These are phyloP conservation scores for Achaetomium macrosporum DNA, from an alignment of 2,329 filamentous ascomycete genomes.

Conservation along the genomic window DNA sequence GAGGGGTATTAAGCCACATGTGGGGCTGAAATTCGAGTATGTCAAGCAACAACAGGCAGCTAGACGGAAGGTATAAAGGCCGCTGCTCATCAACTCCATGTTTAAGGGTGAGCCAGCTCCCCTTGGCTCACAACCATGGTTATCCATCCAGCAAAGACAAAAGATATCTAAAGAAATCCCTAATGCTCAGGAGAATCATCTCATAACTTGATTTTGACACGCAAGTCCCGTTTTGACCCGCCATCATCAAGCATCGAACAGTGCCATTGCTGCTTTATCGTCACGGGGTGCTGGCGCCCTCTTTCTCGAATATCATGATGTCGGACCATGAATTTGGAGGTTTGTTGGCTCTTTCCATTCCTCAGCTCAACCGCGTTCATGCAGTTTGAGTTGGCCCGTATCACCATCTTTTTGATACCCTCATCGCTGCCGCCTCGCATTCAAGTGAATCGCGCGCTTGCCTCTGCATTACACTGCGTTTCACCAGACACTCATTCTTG, in stretches of 20 bases:
- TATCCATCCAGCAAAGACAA: slow-evolving; percentile 10
- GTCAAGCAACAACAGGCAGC: slow-evolving; percentile 4
- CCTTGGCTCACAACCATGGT: slow-evolving; percentile 16
- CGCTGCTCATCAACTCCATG: slow-evolving; percentile 21
- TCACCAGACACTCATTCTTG: no score
- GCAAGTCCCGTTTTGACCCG: neutral
- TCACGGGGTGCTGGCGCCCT: slow-evolving; percentile 4
- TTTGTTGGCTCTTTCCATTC: slow-evolving; percentile 33
- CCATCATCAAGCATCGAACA: neutral
- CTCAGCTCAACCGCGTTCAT: neutral
- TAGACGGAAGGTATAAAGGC: slow-evolving; percentile 21
- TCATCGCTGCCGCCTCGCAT: neutral
- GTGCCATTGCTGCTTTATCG: neutral
- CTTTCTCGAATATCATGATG: slow-evolving; percentile 38
- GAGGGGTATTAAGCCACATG: slow-evolving; percentile 12
- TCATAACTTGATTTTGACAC: neutral
- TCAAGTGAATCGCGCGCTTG: slow-evolving; percentile 7
- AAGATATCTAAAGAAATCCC: neutral
- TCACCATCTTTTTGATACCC: neutral
- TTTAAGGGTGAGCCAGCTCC: slow-evolving; percentile 16
- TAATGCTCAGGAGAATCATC: neutral
- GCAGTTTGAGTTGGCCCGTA: neutral
- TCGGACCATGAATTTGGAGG: slow-evolving; percentile 62
- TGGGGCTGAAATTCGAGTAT: slow-evolving; percentile 10
- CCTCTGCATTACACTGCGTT: neutral